Evolutionary conservation across 768 basidiomycete genomes (phyloP), one percentile per base, ranked within the genome.

Genomic region (Leccinum subgranulosum): DNA sequence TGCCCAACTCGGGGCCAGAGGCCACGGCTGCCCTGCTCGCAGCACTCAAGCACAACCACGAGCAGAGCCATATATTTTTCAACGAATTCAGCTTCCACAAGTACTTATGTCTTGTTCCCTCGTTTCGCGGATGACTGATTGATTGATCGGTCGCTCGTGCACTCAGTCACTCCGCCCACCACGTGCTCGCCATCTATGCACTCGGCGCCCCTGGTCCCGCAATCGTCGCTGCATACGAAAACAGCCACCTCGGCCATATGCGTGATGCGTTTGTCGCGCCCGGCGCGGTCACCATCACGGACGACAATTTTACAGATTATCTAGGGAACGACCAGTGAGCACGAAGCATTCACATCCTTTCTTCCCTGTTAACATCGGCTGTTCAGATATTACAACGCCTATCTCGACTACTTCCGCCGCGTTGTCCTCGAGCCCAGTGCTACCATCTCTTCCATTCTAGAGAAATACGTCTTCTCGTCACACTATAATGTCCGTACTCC

Each of bases 381-480:
- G n/a, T 48, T 17, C n/a, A 74, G 71, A 0, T 62, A 72, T 27
- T 72, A 72, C 45, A 74, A 67, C 39, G 72, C 72, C 8, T 72
- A 72, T 39, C 62, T 72, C 6, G 58, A 72, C 12, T 74, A 74
- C 52, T 72, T 72, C 57, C 66, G 65, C 34, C 62, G 60, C 15
- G 60, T 64, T 50, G 66, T 72, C 28, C 70, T 73, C 14, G 62
- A 68, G 23, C 71, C 70, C 0, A 65, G 62, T 21, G 67, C 61
- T 1, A 66, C 56, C 14, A 71, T 76, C n/a, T 64, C 73, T 9
- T 65, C 64, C 2, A 71, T 78, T 0, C 63, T 90, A n/a, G 86
- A 90, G 58, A 78, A 83, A 39, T 88, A 81, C 55, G 59, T 90
- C 10, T 86, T 90, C 63, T 82, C 84, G 15, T 55, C 62, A 4